Base-by-base conservation (phyloP, 768 basidiomycete genomes). In the Cyclocybe aegerita region DNA sequence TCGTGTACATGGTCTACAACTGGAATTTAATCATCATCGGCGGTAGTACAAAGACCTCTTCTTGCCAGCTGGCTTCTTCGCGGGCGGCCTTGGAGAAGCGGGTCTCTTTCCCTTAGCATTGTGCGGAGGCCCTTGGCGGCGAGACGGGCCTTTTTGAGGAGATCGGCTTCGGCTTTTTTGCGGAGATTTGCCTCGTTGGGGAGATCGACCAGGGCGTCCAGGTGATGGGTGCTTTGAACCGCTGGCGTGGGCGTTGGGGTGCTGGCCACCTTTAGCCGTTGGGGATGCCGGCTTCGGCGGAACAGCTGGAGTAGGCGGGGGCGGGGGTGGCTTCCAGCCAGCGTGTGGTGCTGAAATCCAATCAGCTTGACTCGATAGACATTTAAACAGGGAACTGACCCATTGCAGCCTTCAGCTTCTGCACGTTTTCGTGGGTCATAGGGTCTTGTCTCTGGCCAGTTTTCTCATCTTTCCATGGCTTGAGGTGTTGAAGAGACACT, bases 381-480 rank as follows among this genome's bases (percentile, higher is more conserved):
- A n/a, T 14, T 16, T 9, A 7, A 23, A n/a, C 33, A 16, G 29
- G 30, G 7, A 9, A 46, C 52, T 4, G 35, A 60, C 59, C 48
- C 54, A 62, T 59, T 15, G 52, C 56, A 38, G 30, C 34, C 29
- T 53, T 43, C 8, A 62, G 48, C 14, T 43, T 43, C 5, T 46
- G 12, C 4, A 59, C 34, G 14, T 48, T 46, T 4, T 39, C 15
- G 2, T 38, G 38, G 17, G 38, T 14, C 56, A 62, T 49, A 4
- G 58, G 58, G 1, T 39, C 16, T 9, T 57, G 51, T n/a, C 41
- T 46, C 30, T 42, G 36, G 7, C 54, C 53, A 8, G 56, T 58
- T 45, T 53, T 49, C 7, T 53, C 46, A 23, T 51, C 45, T 43
- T 52, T 54, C 60, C 60, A 62, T 11, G 54, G 49, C 39, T 57